A percentile compares a stretch with the other conserved stretches of the same genome.
Evolutionary conservation across 345 rosid genomes (phyloP).

Genomic region (Citrus reticulata): DNA sequence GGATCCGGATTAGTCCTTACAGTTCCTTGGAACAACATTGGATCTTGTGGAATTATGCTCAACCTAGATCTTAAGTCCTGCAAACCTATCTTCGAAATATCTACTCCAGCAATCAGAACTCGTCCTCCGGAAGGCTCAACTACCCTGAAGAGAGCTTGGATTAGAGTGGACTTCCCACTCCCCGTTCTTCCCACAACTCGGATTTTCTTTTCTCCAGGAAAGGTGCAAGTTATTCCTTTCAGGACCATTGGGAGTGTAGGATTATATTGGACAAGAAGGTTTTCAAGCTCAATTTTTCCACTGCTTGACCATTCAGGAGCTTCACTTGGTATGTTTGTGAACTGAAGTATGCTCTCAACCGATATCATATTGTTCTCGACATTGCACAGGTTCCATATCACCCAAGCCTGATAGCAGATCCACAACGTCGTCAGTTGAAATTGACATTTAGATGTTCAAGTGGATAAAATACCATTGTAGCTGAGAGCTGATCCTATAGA

Average conservation of each 20-base stretch:
- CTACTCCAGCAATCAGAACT: slow-evolving; percentile 68
- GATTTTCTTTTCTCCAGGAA: slow-evolving; percentile 63
- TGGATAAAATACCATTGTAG: no score
- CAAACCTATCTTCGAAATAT: slow-evolving; percentile 65
- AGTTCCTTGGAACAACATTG: slow-evolving; percentile 80
- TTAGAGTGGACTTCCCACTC: slow-evolving; percentile 84
- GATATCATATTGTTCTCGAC: slow-evolving; percentile 82
- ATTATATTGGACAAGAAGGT: slow-evolving; percentile 49
- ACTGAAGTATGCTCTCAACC: slow-evolving; percentile 65
- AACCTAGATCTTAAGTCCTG: slow-evolving; percentile 76
- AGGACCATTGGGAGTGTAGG: slow-evolving; percentile 58
- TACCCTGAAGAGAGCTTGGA: slow-evolving; percentile 78
- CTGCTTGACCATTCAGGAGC: slow-evolving; percentile 54
- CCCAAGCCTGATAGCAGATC: slow-evolving; percentile 47
- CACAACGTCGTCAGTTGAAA: not conserved
- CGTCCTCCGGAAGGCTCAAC: slow-evolving; percentile 75
- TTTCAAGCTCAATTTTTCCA: slow-evolving; percentile 46
- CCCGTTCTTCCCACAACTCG: slow-evolving; percentile 96
- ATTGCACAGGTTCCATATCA: slow-evolving; percentile 69
- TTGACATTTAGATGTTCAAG: not conserved
- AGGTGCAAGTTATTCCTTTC: slow-evolving; percentile 58
- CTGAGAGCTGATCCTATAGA: no score
- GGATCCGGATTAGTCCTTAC: slow-evolving; percentile 84
- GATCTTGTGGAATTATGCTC: slow-evolving; percentile 85
- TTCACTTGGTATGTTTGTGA: slow-evolving; percentile 50